Evolutionary conservation across 1,284 basidiomycete genomes (phyloP), one percentile per base, ranked within the genome.

Genomic region (Cryptococcus sp.): DNA sequence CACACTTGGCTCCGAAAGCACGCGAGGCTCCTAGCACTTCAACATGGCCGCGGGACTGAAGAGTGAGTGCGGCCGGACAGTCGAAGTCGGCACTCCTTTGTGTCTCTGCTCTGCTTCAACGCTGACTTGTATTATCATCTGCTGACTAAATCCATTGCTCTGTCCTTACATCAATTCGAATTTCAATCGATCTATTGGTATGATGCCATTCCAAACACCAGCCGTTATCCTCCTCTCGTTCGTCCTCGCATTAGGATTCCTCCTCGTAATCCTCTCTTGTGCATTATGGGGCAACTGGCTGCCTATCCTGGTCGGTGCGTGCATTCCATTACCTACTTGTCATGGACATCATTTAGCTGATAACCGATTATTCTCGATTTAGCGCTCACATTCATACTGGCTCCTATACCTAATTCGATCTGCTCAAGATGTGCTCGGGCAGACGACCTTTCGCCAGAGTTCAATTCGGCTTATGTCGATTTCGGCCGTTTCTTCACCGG

Each of bases 261-360:
- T 99, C 57, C 86, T 99, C 72, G 91, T 99, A 75, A 99, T 99
- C 77, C 87, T 99, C 29, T 94, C 92, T 1, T 99, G 96, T 76
- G 95, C 96, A 23, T 81, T 99, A 40, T 99, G 89, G 88, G 80
- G 86, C 38, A 99, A 99, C 79, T 99, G 96, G 96, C 82, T 99
- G 16, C 96, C 96, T 46, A 82, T 99, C 50, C 85, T 99, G 65
- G 95, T 98, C 66, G 95, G 95, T 96, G 70, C 74, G 92, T 84
- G 16, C 15, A 20, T 22, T 3, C 19, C 54, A 26, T 57, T 19
- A 22, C 46, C 22, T 26, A 3, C 34, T 16, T 17, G n/a, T 23
- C n/a, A 23, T 19, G 19, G 37, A 47, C 15, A 3, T 20, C 20
- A 16, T 11, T 19, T 15, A 37, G 20, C 49, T 20, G 16, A 25